A percentile compares a stretch with the other conserved stretches of the same genome.
Conservation (phyloP, 352 stramenopile genomes). For the Phytopythium aichiense region DNA sequence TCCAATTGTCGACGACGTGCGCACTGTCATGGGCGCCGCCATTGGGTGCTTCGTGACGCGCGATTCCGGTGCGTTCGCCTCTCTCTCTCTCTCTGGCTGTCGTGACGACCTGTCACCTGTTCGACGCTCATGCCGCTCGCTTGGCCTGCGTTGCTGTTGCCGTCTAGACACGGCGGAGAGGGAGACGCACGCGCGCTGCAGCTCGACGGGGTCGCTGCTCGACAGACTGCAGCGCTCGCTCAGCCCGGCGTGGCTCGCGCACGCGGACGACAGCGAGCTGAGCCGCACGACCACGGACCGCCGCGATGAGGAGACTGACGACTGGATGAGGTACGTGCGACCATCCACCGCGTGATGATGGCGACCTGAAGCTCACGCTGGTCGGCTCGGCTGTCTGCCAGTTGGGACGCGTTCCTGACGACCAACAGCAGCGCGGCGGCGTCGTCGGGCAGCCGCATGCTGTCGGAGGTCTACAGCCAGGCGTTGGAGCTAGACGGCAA, state of each 20-base stretch:
- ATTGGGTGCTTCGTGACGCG: slow-evolving; percentile 3
- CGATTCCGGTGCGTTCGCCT: neutral
- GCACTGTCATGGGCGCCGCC: neutral
- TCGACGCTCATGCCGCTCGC: slow-evolving; percentile 7
- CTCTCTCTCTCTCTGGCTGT: neutral
- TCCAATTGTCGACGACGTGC: neutral
- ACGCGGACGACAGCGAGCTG: slow-evolving; percentile 8
- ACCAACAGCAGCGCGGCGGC: slow-evolving; percentile 39
- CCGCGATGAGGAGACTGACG: slow-evolving; percentile 15
- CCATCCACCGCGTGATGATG: neutral
- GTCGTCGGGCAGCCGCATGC: slow-evolving; percentile 65
- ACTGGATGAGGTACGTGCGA: slow-evolving; percentile 22
- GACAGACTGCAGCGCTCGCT: slow-evolving; percentile 50
- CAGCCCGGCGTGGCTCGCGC: slow-evolving; percentile 28
- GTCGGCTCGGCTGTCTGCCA: slow-evolving; percentile 10
- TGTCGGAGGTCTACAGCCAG: slow-evolving; percentile 80
- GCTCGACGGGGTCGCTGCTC: slow-evolving; percentile 32
- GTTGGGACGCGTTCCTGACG: slow-evolving; percentile 36
- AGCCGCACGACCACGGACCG: slow-evolving; percentile 3
- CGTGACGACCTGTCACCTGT: slow-evolving; percentile 2
- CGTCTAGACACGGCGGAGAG: neutral
- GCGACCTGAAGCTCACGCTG: neutral
- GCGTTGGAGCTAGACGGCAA: slow-evolving; percentile 70
- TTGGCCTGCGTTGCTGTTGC: neutral
- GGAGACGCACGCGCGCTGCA: slow-evolving; percentile 6